Conservation (phyloP, 495 filamentous ascomycete species). For the Podospora sp. region DNA sequence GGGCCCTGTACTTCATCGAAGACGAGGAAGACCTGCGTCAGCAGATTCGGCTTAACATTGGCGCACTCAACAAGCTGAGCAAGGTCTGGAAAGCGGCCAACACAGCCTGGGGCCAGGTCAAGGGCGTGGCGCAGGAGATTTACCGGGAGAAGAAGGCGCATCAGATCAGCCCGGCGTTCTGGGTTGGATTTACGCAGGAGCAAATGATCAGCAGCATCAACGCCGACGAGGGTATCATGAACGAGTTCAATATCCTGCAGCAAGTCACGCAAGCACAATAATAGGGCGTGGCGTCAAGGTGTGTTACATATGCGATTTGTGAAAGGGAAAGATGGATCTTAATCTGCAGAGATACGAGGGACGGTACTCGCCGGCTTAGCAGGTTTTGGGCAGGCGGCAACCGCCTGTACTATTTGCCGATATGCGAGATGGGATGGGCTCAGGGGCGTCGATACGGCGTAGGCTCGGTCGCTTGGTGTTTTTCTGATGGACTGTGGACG, state of each 20-base stretch:
- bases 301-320: neutral
- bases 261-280: constrained; percentile 16
- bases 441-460: neutral
- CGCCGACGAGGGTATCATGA: constrained; percentile 58
- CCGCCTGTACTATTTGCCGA: neutral
- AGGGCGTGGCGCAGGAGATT: constrained; percentile 67
- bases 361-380: neutral
- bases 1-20: constrained; percentile 57
- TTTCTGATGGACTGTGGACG: neutral
- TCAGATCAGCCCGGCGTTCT: constrained; percentile 53
- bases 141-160: constrained; percentile 59
- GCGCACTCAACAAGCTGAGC: constrained; percentile 73
- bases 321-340: neutral
- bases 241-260: constrained; percentile 46
- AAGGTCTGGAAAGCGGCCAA: constrained; percentile 78
- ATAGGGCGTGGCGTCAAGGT: neutral
- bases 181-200: constrained; percentile 56
- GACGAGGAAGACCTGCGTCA: constrained; percentile 76
- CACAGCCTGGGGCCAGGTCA: constrained; percentile 73
- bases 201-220: constrained; percentile 57
- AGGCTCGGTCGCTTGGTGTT: neutral
- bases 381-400: neutral
- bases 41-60: constrained; percentile 78
- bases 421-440: neutral
- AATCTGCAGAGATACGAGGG: neutral